A percentile compares a stretch with the other conserved stretches of the same genome.
These are phyloP conservation scores for Scutellaria minor DNA, from an alignment of 257 asterid species.

Conservation along the genomic window DNA sequence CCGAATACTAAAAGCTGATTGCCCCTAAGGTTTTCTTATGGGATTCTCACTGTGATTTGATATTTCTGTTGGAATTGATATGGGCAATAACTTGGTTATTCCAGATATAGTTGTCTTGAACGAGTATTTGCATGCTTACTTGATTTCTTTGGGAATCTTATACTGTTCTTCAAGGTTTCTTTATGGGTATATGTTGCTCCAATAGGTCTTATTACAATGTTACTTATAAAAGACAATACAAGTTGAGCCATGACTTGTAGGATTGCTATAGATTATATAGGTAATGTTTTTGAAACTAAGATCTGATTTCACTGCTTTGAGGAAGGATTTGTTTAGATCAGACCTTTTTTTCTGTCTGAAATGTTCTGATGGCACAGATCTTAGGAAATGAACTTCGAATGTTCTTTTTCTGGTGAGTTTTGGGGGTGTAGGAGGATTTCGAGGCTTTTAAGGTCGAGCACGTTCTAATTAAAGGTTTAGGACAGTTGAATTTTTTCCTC, in stretches of 20 bases:
- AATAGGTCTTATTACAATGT: not conserved
- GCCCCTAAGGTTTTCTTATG: constrained; percentile 14
- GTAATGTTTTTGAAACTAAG: not conserved
- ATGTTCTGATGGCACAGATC: constrained; percentile 3
- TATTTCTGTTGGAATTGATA: constrained; percentile 1
- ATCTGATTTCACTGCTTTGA: constrained; percentile 3
- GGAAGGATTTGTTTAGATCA: not conserved
- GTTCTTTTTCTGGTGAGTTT: not conserved
- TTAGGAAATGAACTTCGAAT: not conserved
- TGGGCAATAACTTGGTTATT: constrained; percentile 1
- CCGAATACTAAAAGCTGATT: too few relatives aligned
- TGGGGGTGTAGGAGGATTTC: not conserved
- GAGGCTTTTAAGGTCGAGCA: not conserved
- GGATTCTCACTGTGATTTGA: constrained; percentile 7
- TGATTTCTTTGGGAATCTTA: not conserved
- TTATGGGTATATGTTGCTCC: constrained; percentile 12
- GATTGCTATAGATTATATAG: not conserved
- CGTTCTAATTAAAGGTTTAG: not conserved
- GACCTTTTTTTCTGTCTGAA: not conserved
- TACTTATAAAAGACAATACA: not conserved
- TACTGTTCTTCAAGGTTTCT: not conserved
- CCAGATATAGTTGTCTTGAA: not conserved
- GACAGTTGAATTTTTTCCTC: too few relatives aligned
- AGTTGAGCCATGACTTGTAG: not conserved
- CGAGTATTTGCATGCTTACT: not conserved